Percentiles rank a stretch among this genome's conserved stretches.
Evolutionary conservation across 139 green algal species (phyloP).

Genomic region (Chlamydomonas asymmetrica): DNA sequence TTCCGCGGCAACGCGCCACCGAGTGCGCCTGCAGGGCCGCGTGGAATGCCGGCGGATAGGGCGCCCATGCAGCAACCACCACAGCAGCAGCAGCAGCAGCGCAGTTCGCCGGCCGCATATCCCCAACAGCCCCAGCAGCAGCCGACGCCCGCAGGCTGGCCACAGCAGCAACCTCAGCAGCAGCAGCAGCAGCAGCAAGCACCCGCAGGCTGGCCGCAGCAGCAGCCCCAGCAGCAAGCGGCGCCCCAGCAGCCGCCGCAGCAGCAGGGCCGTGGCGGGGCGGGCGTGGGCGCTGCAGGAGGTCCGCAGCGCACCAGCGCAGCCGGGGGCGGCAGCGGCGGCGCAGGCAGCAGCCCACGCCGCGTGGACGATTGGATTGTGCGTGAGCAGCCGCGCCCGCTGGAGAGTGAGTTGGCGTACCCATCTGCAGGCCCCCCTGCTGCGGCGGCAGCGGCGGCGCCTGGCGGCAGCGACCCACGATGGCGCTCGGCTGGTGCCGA

Average conservation of each 20-base stretch:
- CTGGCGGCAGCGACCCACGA: no score
- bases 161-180: slow-evolving; percentile 1
- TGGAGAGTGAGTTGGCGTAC: no score
- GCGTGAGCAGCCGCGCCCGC: no score
- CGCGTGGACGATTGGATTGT: no score
- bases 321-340: no score
- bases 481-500: no score
- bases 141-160: neutral
- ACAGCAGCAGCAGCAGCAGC: slow-evolving; percentile 9
- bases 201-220: neutral
- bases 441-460: no score
- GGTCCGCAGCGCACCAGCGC: no score
- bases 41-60: neutral
- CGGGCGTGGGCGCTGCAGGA: no score
- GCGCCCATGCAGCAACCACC: neutral
- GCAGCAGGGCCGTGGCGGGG: no score
- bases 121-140: neutral
- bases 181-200: slow-evolving; percentile 10
- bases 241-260: neutral
- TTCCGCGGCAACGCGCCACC: neutral
- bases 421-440: no score
- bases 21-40: neutral
- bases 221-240: neutral
- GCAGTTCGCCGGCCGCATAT: neutral
- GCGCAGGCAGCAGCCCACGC: no score